These are phyloP conservation scores for Candida saitoana DNA, from an alignment of 805 yeast species.

Conservation along the genomic window DNA sequence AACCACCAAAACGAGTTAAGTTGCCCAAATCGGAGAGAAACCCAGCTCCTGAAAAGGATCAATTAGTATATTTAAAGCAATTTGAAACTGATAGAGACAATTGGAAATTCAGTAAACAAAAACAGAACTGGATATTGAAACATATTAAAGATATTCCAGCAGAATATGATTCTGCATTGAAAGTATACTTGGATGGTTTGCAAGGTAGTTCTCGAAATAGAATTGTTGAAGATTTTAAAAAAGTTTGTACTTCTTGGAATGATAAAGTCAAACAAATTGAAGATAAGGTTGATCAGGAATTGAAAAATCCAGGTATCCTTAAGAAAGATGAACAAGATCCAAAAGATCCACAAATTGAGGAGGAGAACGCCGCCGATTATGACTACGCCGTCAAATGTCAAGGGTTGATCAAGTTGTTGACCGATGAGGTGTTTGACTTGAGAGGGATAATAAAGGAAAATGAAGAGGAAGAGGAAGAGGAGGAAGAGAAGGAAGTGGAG, in stretches of 20 bases:
- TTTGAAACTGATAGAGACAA: slow-evolving; percentile 50
- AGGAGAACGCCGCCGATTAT: slow-evolving; percentile 21
- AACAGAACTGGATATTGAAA: slow-evolving; percentile 79
- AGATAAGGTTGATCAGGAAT: slow-evolving; percentile 33
- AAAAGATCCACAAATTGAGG: slow-evolving; percentile 12
- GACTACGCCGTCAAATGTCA: slow-evolving; percentile 43
- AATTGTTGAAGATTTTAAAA: slow-evolving; percentile 45
- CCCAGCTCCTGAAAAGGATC: slow-evolving; percentile 77
- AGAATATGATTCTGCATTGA: slow-evolving; percentile 48
- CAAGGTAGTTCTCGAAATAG: slow-evolving; percentile 70
- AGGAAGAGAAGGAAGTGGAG: slow-evolving; percentile 18
- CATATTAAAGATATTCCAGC: slow-evolving; percentile 52
- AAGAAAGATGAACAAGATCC: slow-evolving; percentile 18
- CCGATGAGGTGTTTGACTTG: slow-evolving; percentile 31
- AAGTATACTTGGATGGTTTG: slow-evolving; percentile 52
- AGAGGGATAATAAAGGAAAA: slow-evolving; percentile 22
- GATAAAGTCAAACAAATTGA: slow-evolving; percentile 39
- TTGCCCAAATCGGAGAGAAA: slow-evolving; percentile 63
- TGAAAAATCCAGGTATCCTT: slow-evolving; percentile 15
- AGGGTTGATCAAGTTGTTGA: slow-evolving; percentile 27
- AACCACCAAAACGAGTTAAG: slow-evolving; percentile 68
- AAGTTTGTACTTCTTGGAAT: slow-evolving; percentile 56
- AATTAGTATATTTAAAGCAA: slow-evolving; percentile 58
- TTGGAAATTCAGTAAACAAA: slow-evolving; percentile 86
- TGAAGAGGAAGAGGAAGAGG: slow-evolving; percentile 20